A percentile compares a stretch with the other conserved stretches of the same genome.
These are phyloP conservation scores for Daldinia sp. DNA, from an alignment of 2,329 filamentous ascomycete genomes.

Conservation along the genomic window DNA sequence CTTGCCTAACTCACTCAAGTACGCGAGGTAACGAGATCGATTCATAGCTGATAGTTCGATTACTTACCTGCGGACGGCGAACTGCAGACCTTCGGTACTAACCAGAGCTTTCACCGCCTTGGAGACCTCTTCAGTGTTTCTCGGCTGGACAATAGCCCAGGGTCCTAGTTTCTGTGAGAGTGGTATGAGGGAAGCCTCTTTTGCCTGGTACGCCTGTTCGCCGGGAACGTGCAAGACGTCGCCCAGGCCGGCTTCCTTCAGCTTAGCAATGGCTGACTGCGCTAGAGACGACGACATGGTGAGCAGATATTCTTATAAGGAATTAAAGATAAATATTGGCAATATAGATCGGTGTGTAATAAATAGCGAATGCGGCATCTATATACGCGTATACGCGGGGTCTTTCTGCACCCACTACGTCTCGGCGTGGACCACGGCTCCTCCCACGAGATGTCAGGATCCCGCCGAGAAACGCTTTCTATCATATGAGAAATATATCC, in stretches of 20 bases:
- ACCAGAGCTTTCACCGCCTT: constrained; percentile 35
- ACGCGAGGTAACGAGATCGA: neutral
- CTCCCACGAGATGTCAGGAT: no score
- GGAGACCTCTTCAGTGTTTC: constrained; percentile 39
- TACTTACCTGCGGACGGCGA: constrained; percentile 26
- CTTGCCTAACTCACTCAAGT: neutral
- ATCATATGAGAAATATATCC: neutral
- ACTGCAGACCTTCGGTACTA: constrained; percentile 22
- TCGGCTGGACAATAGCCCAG: constrained; percentile 41
- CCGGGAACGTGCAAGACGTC: constrained; percentile 22
- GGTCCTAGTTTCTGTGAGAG: constrained; percentile 31
- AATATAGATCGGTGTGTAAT: neutral
- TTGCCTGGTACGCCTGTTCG: constrained; percentile 24
- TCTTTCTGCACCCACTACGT: neutral
- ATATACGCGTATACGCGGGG: constrained; percentile 9
- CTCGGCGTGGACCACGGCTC: neutral
- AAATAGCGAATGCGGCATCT: neutral
- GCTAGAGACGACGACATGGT: constrained; percentile 20
- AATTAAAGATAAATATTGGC: neutral
- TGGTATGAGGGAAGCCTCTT: constrained; percentile 30
- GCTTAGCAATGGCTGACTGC: constrained; percentile 14
- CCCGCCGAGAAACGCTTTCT: neutral
- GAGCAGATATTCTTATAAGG: neutral
- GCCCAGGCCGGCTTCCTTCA: constrained; percentile 17
- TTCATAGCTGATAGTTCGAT: neutral